Evolutionary conservation across 2,329 filamentous ascomycete species (phyloP).

Genomic region (Ophiocordyceps camponoti-rufipedis): DNA sequence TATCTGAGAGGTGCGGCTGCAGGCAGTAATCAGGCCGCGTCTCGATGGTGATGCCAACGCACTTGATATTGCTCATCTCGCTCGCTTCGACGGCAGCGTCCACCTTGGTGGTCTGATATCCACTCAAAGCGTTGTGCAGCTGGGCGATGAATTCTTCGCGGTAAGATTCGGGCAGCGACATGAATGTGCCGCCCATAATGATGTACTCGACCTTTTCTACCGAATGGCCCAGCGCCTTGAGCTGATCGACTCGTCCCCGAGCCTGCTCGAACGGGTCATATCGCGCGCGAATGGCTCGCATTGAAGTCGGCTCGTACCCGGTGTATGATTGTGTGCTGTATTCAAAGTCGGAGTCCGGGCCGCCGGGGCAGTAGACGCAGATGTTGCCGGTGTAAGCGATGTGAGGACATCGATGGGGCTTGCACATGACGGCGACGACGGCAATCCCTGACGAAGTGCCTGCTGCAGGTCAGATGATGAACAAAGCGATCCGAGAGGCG

Average conservation of each 20-base stretch:
- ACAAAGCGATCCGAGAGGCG: background rate
- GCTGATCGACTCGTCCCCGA: slow-evolving; percentile 85
- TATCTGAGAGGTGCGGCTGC: slow-evolving; percentile 84
- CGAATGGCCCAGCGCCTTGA: slow-evolving; percentile 86
- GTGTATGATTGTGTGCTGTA: slow-evolving; percentile 99
- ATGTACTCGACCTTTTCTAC: slow-evolving; percentile 99
- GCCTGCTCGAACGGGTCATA: slow-evolving; percentile 98
- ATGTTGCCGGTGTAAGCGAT: slow-evolving; percentile 98
- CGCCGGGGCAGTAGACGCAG: slow-evolving; percentile 95
- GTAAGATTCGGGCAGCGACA: slow-evolving; percentile 83
- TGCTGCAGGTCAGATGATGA: slow-evolving; percentile 14
- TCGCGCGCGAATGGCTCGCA: slow-evolving; percentile 90
- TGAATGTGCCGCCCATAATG: slow-evolving; percentile 98
- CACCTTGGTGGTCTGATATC: slow-evolving; percentile 85
- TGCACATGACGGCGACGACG: slow-evolving; percentile 98
- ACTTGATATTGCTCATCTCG: slow-evolving; percentile 94
- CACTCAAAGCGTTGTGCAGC: slow-evolving; percentile 89
- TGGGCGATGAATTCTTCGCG: slow-evolving; percentile 88
- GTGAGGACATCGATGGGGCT: slow-evolving; percentile 91
- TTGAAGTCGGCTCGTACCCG: slow-evolving; percentile 94
- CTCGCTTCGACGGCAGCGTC: slow-evolving; percentile 90
- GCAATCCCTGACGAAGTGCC: slow-evolving; percentile 92
- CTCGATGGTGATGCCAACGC: slow-evolving; percentile 96
- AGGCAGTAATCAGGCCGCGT: slow-evolving; percentile 93
- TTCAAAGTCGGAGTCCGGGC: slow-evolving; percentile 95